Evolutionary conservation across 768 basidiomycete genomes (phyloP).

Genomic region (Mycena alexandri): DNA sequence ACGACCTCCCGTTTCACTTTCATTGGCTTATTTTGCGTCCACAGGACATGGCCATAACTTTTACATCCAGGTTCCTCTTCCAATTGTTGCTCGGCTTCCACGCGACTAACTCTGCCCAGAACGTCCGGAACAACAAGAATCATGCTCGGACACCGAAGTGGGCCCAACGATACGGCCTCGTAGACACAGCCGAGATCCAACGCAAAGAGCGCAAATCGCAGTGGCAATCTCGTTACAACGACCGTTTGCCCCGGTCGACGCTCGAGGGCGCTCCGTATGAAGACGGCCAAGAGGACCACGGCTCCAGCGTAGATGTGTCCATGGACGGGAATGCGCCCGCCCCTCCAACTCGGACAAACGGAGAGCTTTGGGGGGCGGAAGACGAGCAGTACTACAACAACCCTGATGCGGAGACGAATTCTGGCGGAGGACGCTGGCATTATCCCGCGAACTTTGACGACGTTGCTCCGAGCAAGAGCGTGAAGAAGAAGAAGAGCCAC

Average conservation of each 20-base stretch:
- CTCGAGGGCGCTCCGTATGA: conserved; percentile 79
- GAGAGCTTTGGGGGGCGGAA: conserved; percentile 77
- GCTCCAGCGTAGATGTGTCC: conserved; percentile 56
- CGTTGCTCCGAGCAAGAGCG: conserved; percentile 55
- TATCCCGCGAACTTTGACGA: conserved; percentile 91
- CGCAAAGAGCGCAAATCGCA: conserved; percentile 86
- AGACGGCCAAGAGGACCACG: conserved; percentile 77
- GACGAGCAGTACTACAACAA: conserved; percentile 82
- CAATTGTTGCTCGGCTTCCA: neutral
- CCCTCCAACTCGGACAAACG: conserved; percentile 56
- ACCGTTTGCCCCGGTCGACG: conserved; percentile 78
- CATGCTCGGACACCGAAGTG: conserved; percentile 95
- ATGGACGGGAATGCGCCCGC: conserved; percentile 48
- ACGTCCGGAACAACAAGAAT: conserved; percentile 96
- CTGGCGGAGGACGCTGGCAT: conserved; percentile 74
- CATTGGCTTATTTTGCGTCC: conserved; percentile 4
- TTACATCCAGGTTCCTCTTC: conserved; percentile 79
- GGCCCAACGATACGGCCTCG: conserved; percentile 90
- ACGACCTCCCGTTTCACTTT: conserved; percentile 18
- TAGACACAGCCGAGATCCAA: conserved; percentile 82
- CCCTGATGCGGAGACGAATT: conserved; percentile 53
- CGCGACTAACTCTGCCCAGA: conserved; percentile 59
- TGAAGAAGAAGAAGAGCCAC: conserved; percentile 71
- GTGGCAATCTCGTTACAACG: conserved; percentile 90
- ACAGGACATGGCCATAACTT: conserved; percentile 93